These are phyloP conservation scores for Nicotiana tabacum DNA, from an alignment of 257 asterid genomes.

Conservation along the genomic window DNA sequence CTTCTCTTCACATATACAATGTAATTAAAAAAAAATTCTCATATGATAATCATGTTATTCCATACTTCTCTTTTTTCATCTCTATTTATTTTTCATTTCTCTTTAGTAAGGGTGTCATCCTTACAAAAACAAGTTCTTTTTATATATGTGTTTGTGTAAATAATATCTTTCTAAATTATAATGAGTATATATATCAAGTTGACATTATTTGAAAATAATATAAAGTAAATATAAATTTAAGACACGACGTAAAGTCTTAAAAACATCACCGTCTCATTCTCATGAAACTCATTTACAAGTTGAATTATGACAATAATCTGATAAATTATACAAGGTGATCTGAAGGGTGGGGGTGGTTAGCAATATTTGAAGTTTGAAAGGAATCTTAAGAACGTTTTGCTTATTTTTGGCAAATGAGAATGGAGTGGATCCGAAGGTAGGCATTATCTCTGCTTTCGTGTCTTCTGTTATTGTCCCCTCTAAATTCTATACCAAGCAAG, in stretches of 20 bases:
- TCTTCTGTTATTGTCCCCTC: neutral
- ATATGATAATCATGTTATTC: neutral
- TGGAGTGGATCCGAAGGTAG: conserved; percentile 30
- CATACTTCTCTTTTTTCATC: neutral
- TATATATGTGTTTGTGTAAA: no score
- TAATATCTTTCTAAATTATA: no score
- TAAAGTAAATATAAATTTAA: neutral
- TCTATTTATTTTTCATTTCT: no score
- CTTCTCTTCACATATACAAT: conserved; percentile 6
- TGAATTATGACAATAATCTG: no score
- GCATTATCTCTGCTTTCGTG: conserved; percentile 21
- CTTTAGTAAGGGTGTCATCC: no score
- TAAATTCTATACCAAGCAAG: neutral
- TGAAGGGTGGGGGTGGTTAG: no score
- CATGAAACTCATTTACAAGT: neutral
- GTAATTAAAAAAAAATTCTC: neutral
- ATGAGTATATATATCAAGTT: neutral
- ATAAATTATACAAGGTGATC: no score
- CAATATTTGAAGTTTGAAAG: neutral
- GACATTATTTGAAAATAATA: neutral
- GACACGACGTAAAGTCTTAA: neutral
- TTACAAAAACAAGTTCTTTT: no score
- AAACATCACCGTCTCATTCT: neutral
- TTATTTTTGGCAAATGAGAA: conserved; percentile 22
- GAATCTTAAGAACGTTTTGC: conserved; percentile 8